Conservation (phyloP, 78 protist genomes). For the Creolimax fragrantissima region DNA sequence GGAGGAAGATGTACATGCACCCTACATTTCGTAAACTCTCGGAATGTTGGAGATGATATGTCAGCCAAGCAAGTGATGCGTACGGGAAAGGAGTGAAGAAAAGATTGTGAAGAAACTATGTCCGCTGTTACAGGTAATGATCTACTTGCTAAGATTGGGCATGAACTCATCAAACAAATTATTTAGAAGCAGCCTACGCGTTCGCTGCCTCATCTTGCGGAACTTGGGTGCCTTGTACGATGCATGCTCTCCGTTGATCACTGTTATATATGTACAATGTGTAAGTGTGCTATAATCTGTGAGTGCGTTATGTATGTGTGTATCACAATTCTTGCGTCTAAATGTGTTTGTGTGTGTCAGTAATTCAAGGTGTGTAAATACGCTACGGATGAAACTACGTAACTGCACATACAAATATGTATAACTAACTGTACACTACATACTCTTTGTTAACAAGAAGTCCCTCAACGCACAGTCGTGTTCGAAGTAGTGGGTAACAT, state of each 20-base stretch:
- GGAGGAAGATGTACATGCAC: no score
- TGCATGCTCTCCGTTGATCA: conserved; percentile 20
- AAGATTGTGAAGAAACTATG: no score
- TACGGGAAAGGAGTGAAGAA: no score
- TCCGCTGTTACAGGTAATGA: no score
- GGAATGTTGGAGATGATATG: no score
- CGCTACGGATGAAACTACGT: background rate
- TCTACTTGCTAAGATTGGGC: background rate
- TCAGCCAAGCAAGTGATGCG: no score
- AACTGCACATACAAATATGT: background rate
- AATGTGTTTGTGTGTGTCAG: no score
- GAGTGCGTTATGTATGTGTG: background rate
- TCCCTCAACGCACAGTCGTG: background rate
- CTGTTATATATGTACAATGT: background rate
- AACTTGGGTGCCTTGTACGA: conserved; percentile 2
- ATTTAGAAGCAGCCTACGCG: background rate
- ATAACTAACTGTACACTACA: background rate
- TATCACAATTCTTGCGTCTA: no score
- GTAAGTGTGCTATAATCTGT: background rate
- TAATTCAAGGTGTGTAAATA: no score
- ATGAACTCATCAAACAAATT: background rate
- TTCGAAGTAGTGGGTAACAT: background rate
- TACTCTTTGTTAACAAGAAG: background rate
- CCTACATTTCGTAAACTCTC: no score
- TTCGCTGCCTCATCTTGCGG: background rate